These are phyloP conservation scores for Eimeria maxima DNA, from an alignment of 169 alveolate species.

Conservation along the genomic window DNA sequence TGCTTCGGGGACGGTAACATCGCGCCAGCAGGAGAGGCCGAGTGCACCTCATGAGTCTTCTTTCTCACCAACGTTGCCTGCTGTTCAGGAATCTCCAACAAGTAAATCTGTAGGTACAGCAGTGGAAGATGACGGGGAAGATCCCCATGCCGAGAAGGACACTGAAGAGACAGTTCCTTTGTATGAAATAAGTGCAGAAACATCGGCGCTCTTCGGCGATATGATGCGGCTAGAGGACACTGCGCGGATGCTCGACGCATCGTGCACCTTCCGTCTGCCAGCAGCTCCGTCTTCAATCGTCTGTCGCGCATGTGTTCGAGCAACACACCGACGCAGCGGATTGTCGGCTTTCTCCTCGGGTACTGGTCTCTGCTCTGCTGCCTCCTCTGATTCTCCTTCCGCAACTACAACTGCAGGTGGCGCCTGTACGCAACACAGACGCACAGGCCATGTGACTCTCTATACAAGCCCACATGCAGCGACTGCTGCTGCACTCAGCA, in stretches of 20 bases:
- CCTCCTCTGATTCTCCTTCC: neutral
- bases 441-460: neutral
- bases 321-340: neutral
- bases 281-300: constrained; percentile 63
- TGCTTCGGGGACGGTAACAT: neutral
- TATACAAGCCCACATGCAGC: constrained; percentile 20
- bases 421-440: neutral
- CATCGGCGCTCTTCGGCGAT: constrained; percentile 53
- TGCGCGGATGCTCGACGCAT: constrained; percentile 67
- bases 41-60: neutral
- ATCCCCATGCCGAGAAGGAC: neutral
- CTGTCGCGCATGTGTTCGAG: neutral
- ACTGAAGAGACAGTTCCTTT: constrained; percentile 40
- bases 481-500: constrained; percentile 24
- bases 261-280: constrained; percentile 71
- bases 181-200: constrained; percentile 45
- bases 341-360: neutral
- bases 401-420: neutral
- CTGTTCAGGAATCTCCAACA: neutral
- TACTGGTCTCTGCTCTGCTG: neutral
- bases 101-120: neutral
- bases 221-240: constrained; percentile 75
- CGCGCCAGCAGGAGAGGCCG: constrained; percentile 14
- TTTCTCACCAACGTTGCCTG: neutral
- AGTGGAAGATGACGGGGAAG: neutral